Evolutionary conservation across 306 rosid genomes (phyloP).

Genomic region (Rubus parviflorus): DNA sequence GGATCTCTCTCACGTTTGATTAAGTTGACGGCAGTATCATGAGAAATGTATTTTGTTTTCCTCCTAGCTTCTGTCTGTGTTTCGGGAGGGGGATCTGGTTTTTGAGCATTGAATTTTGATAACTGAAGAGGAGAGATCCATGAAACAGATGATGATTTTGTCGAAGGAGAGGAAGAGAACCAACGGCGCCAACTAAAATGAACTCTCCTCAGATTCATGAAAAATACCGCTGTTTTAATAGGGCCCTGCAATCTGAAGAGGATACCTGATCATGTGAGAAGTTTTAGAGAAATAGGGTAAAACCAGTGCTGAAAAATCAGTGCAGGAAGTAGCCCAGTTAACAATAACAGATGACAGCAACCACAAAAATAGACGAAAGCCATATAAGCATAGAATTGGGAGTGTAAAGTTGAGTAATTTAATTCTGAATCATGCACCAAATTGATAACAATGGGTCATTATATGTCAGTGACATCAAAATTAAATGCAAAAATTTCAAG

Average conservation of each 20-base stretch:
- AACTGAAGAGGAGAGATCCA: constrained; percentile 71
- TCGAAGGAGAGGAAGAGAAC: constrained; percentile 28
- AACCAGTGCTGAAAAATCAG: background rate
- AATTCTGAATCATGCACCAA: background rate
- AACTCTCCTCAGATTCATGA: constrained; percentile 41
- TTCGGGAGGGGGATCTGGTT: constrained; percentile 55
- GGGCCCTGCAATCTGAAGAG: constrained; percentile 19
- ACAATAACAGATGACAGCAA: background rate
- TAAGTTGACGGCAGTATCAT: constrained; percentile 54
- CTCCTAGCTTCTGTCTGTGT: constrained; percentile 26
- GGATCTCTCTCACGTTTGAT: constrained; percentile 85
- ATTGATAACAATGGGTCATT: background rate
- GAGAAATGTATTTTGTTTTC: constrained; percentile 57
- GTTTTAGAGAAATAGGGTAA: background rate
- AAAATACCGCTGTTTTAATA: constrained; percentile 16
- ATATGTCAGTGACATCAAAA: background rate
- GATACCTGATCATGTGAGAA: background rate
- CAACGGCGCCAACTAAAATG: constrained; percentile 20
- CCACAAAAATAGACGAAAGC: background rate
- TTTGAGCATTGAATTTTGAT: constrained; percentile 35
- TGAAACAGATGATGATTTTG: constrained; percentile 42
- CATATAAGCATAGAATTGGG: background rate
- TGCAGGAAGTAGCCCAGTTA: background rate
- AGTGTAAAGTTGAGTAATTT: background rate
- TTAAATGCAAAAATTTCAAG: background rate